Percentiles rank a stretch among this genome's conserved stretches.
phyloP scores from a whole-genome alignment of 2,329 filamentous ascomycete species.

The Fusarium illudens region DNA sequence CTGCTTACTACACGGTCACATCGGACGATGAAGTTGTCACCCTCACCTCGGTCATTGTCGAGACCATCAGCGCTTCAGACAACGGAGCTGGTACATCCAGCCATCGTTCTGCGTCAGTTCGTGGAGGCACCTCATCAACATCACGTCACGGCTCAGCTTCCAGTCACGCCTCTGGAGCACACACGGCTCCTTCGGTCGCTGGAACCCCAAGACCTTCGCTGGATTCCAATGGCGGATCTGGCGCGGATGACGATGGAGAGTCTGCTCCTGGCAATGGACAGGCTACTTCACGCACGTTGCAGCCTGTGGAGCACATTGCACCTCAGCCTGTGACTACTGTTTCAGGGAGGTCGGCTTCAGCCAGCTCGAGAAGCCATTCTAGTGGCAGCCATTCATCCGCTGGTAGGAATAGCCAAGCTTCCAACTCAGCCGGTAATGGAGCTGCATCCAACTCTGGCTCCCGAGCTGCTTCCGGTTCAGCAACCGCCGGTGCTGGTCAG shows the following conservation, averaged over 20 bases:
- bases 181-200: neutral
- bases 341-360: neutral
- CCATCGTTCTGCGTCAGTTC: neutral
- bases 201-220: neutral
- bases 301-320: neutral
- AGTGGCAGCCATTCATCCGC: neutral
- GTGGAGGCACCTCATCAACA: neutral
- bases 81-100: neutral
- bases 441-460: neutral
- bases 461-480: neutral
- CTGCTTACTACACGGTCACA: neutral
- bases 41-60: neutral
- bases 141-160: neutral
- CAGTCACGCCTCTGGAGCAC: neutral
- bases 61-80: neutral
- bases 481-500: too few relatives aligned
- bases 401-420: neutral
- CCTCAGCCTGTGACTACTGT: fast-evolving
- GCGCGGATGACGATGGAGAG: neutral
- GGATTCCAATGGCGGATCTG: neutral
- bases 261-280: neutral
- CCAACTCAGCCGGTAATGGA: neutral
- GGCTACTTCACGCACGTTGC: neutral
- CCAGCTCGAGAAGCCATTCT: neutral
- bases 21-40: neutral